Evolutionary conservation across 2,329 filamentous ascomycete genomes (phyloP), one percentile per base, ranked within the genome.

Genomic region (Cladophialophora exuberans): DNA sequence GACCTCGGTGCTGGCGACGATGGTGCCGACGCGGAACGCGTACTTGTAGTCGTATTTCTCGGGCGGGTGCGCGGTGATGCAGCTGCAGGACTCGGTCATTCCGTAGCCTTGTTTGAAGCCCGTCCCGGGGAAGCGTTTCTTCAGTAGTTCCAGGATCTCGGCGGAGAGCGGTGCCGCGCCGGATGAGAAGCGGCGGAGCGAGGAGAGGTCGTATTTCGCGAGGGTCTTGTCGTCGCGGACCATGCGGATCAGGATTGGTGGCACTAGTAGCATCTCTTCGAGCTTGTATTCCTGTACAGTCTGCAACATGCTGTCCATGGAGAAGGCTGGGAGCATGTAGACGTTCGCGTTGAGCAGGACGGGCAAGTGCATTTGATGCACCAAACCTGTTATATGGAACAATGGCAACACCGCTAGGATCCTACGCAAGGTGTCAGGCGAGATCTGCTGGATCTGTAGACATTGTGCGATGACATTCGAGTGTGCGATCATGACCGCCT

Each of bases 41-140:
- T 86, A 82, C 43, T 79, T 76, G 70, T 81, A 87, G 10, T 73
- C 73, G 56, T 81, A 83, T 43, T 78, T 76, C 1, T 76, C 73
- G 0, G 79, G 79, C 3, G 84, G 81, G 50, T 86, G 83, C 0
- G 80, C 76, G 0, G 83, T 85, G 58, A 88, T 84, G 60, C 82
- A 86, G 2, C 74, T 77, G 66, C 83, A 87, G 0, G 76, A 81
- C 66, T 87, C 85, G 0, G 85, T 88, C 83, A 88, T 87, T 23
- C 85, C 85, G 62, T 86, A 87, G 1, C 83, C 83, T 64, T 86
- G 84, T 62, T 83, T 83, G 68, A 87, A 84, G 0, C 82, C 82
- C 0, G 79, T 83, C 13, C 56, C 56, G 0, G 83, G 84, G 62
- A 85, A 86, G 43, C 77, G 79, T 56, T 75, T 72, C 54, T 81